Evolutionary conservation across 176 grass and related monocot genomes (phyloP), one percentile per base, ranked within the genome.

Genomic region (Aechmea fasciata): DNA sequence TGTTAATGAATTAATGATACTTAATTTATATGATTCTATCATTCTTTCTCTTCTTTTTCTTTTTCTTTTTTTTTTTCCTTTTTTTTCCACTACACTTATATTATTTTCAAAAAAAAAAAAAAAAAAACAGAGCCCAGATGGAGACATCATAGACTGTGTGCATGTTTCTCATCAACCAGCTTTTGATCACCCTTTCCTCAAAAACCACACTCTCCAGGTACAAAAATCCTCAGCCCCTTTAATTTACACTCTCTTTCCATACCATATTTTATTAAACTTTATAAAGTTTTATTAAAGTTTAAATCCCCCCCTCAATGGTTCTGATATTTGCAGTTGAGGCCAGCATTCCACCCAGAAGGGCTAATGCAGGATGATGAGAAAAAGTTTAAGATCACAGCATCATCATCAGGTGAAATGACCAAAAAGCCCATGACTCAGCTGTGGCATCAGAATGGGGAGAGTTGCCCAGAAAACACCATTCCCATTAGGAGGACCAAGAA

Each of bases 121-220:
- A 51, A 3, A 20, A 8, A 18, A 57, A 65, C 88, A 96, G 90
- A 94, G 95, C 77, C 74, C 89, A 51, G 95, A 93, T 86, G 91
- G 91, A 65, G 91, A 96, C 74, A 17, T 91, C 68, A 88, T 96
- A 76, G 91, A 96, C 64, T 96, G 91, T 76, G 91, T 96, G 19
- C 82, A 77, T 70, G 73, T 83, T 41, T 83, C 91, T 82, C 83
- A 85, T 69, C 91, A 96, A 80, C 91, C 91, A 82, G 87, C 91
- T 15, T 96, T 91, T 83, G 91, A 96, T 81, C 87, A 96, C 71
- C 87, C 87, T 1, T 83, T 87, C 75, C 81, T 96, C 63, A 83
- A 68, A 23, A 77, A 88, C 13, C 66, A 85, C 62, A 72, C 76
- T 48, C 82, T 88, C 49, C 11, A 85, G 87, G 90, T 92, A 88